Percentiles rank a stretch among this genome's conserved stretches.
Conservation (phyloP, 768 basidiomycete genomes). For the Pulveroboletus ravenelii region DNA sequence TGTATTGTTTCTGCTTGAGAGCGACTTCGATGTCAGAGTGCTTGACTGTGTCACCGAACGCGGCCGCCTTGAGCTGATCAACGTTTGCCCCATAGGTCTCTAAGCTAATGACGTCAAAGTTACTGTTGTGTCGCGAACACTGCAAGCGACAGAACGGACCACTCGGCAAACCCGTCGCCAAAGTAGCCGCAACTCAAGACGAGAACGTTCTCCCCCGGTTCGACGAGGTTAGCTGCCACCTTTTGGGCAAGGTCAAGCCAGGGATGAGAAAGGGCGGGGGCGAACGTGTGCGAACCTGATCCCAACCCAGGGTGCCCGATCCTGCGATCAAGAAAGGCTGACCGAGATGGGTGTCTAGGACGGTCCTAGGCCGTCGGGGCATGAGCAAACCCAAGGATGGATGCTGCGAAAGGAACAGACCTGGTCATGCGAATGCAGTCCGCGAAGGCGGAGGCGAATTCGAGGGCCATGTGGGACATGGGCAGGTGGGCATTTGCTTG, state of each 20-base stretch:
- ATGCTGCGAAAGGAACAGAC: conserved; percentile 26
- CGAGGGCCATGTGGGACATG: conserved; percentile 83
- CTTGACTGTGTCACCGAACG: conserved; percentile 73
- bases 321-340: conserved; percentile 95
- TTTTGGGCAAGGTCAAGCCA: conserved; percentile 28
- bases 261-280: not conserved
- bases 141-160: conserved; percentile 40
- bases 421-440: conserved; percentile 84
- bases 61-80: conserved; percentile 78
- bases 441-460: conserved; percentile 84
- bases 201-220: conserved; percentile 70
- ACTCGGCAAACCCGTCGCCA: conserved; percentile 85
- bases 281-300: conserved; percentile 52
- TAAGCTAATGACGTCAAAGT: conserved; percentile 43
- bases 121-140: not conserved
- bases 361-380: conserved; percentile 41
- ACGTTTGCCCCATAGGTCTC: conserved; percentile 86
- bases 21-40: conserved; percentile 59
- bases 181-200: conserved; percentile 93
- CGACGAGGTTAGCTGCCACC: conserved; percentile 90
- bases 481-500: conserved; percentile 90
- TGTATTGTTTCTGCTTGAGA: conserved; percentile 77
- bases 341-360: conserved; percentile 70
- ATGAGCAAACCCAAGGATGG: conserved; percentile 1
- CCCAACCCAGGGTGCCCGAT: conserved; percentile 95